phyloP scores from a whole-genome alignment of 805 yeast species.

The Ogataea populi-albae region DNA sequence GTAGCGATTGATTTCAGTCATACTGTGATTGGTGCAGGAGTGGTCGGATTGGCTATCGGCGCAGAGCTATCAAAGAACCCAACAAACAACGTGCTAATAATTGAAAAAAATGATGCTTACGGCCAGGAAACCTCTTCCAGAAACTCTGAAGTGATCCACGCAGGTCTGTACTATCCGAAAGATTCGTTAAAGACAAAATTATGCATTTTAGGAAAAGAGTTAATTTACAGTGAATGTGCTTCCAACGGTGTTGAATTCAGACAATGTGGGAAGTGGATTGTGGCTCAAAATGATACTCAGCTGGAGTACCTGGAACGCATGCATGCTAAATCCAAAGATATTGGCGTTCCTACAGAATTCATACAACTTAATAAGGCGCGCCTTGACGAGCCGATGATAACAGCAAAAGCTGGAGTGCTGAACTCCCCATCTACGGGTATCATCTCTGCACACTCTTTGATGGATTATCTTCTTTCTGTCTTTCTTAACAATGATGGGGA shows the following conservation, averaged over 20 bases:
- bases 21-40: slow-evolving; percentile 73
- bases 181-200: slow-evolving; percentile 63
- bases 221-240: slow-evolving; percentile 52
- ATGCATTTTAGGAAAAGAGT: slow-evolving; percentile 72
- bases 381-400: slow-evolving; percentile 61
- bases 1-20: slow-evolving; percentile 15
- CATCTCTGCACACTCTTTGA: slow-evolving; percentile 72
- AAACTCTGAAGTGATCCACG: slow-evolving; percentile 91
- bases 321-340: slow-evolving; percentile 43
- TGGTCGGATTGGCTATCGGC: slow-evolving; percentile 79
- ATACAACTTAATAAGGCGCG: slow-evolving; percentile 45
- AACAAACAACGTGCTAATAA: slow-evolving; percentile 51
- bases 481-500: slow-evolving; percentile 64
- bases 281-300: slow-evolving; percentile 73
- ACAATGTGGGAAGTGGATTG: slow-evolving; percentile 81
- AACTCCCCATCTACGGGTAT: slow-evolving; percentile 85
- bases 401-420: slow-evolving; percentile 58
- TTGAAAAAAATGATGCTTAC: slow-evolving; percentile 63
- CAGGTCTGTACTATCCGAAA: slow-evolving; percentile 79
- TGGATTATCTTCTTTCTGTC: slow-evolving; percentile 53
- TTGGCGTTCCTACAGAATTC: slow-evolving; percentile 61
- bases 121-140: slow-evolving; percentile 88
- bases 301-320: slow-evolving; percentile 55
- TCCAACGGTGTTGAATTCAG: slow-evolving; percentile 53
- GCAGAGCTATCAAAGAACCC: slow-evolving; percentile 53